A percentile compares a stretch with the other conserved stretches of the same genome.
These are phyloP conservation scores for Fusarium subtropicale DNA, from an alignment of 2,329 filamentous ascomycete species.

Conservation along the genomic window DNA sequence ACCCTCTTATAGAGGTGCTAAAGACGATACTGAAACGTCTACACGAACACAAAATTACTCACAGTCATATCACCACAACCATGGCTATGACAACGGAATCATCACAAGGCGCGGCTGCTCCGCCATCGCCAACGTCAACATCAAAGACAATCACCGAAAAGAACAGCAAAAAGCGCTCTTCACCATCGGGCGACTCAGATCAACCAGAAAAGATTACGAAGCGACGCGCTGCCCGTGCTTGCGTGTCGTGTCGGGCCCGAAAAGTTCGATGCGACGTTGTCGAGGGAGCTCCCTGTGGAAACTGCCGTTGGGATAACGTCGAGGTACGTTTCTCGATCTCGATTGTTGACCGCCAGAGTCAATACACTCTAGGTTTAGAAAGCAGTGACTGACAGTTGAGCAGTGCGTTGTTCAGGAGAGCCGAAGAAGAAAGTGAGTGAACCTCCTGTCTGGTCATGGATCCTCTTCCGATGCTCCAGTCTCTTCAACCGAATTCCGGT, in stretches of 20 bases:
- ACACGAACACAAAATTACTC: not conserved
- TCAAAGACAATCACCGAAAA: conserved; percentile 46
- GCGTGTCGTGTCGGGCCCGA: conserved; percentile 86
- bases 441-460: conserved; percentile 10
- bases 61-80: conserved; percentile 14
- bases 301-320: conserved; percentile 84
- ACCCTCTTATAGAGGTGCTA: not conserved
- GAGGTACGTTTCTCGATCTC: conserved; percentile 56
- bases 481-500: conserved; percentile 4
- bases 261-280: conserved; percentile 96
- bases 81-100: conserved; percentile 41
- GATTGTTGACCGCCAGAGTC: conserved; percentile 12
- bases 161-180: conserved; percentile 52
- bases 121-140: conserved; percentile 49
- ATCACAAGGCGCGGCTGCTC: conserved; percentile 43
- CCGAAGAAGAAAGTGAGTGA: conserved; percentile 83
- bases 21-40: not conserved
- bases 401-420: conserved; percentile 80
- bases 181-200: conserved; percentile 47
- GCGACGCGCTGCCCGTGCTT: conserved; percentile 89
- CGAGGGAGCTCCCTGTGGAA: conserved; percentile 87
- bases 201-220: conserved; percentile 69
- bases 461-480: conserved; percentile 19
- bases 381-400: conserved; percentile 34
- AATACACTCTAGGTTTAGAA: conserved; percentile 18